Evolutionary conservation across 169 alveolate genomes (phyloP).

Genomic region (Plasmodium sp.): DNA sequence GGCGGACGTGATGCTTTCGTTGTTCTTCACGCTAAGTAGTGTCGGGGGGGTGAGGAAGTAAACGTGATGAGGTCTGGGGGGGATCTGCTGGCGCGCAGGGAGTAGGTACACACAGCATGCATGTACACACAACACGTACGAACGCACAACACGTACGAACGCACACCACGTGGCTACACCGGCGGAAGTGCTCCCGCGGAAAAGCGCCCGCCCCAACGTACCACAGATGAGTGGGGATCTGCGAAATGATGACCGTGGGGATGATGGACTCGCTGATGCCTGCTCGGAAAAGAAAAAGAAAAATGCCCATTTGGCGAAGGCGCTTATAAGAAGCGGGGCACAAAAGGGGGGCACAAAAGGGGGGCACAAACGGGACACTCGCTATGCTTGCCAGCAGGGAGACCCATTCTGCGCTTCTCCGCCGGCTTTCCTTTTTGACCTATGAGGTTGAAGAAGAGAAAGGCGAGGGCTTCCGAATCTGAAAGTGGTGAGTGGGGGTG

Average conservation of each 20-base stretch:
- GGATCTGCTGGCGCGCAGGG: neutral
- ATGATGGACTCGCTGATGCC: constrained; percentile 73
- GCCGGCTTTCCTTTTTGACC: neutral
- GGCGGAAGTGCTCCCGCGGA: neutral
- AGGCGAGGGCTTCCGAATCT: constrained; percentile 63
- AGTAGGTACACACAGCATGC: neutral
- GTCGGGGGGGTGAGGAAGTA: neutral
- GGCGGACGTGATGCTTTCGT: constrained; percentile 63
- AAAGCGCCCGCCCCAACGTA: neutral
- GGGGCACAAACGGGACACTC: neutral
- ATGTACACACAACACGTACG: neutral
- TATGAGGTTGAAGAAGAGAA: constrained; percentile 64
- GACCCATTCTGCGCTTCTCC: neutral
- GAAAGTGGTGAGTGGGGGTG: neutral
- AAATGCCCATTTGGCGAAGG: neutral
- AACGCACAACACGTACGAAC: neutral
- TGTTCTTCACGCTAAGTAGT: constrained; percentile 45
- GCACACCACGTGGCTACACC: neutral
- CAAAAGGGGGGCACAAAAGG: no score
- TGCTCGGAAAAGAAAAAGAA: neutral
- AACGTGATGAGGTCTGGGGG: neutral
- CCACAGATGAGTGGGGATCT: constrained; percentile 73
- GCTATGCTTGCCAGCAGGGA: neutral
- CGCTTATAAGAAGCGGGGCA: neutral
- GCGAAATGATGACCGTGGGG: constrained; percentile 73